A percentile compares a stretch with the other conserved stretches of the same genome.
These are phyloP conservation scores for Magnaporthales sp. DNA, from an alignment of 2,329 filamentous ascomycete genomes.

Conservation along the genomic window DNA sequence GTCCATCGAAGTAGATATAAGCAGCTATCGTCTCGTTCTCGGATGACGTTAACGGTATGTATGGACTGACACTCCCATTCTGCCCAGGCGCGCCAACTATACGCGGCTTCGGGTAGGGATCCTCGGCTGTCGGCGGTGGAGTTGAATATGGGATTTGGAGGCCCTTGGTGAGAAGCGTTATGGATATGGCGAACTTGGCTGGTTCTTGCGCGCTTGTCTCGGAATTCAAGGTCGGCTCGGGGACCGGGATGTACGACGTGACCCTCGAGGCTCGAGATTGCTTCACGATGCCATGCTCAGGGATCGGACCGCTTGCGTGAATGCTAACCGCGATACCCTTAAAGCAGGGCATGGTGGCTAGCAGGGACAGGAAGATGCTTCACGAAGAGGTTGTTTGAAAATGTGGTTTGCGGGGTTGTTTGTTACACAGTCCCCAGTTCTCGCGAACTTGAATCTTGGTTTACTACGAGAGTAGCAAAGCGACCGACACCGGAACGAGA, in stretches of 20 bases:
- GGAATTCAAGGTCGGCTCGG: constrained; percentile 69
- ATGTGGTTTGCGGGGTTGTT: not conserved
- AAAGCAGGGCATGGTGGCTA: constrained; percentile 75
- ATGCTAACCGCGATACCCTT: constrained; percentile 98
- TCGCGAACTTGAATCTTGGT: not conserved
- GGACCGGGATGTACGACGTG: constrained; percentile 94
- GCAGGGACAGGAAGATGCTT: not conserved
- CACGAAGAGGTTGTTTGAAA: not conserved
- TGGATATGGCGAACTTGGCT: constrained; percentile 95
- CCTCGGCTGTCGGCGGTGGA: constrained; percentile 66
- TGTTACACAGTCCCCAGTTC: not conserved
- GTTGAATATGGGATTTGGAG: constrained; percentile 88
- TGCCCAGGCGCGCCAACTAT: constrained; percentile 58
- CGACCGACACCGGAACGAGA: not conserved
- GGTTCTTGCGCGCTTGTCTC: constrained; percentile 74
- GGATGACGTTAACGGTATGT: constrained; percentile 85
- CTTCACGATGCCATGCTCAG: constrained; percentile 91
- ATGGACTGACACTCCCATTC: constrained; percentile 59
- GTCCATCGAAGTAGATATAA: constrained; percentile 97
- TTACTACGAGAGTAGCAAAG: not conserved
- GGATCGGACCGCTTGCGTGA: constrained; percentile 72
- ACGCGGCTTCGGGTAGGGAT: constrained; percentile 75
- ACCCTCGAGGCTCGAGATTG: constrained; percentile 87
- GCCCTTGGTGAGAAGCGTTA: constrained; percentile 84
- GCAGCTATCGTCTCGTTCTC: constrained; percentile 93